Base-by-base conservation (phyloP, 2,329 filamentous ascomycete genomes). In the Metarhizium album region DNA sequence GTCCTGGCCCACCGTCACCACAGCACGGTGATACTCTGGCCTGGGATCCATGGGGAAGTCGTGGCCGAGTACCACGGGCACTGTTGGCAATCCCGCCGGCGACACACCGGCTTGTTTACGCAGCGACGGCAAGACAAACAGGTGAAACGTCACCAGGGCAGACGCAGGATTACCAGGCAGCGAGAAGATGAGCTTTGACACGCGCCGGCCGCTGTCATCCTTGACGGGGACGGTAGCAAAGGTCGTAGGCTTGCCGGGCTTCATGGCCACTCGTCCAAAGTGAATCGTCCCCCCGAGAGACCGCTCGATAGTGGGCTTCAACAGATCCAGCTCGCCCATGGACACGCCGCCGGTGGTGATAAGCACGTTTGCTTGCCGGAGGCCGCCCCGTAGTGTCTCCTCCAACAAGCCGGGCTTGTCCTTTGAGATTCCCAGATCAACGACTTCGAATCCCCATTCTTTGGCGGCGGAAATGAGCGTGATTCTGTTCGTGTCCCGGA, bases 251-350 rank as follows among this genome's bases (percentile, higher is more conserved):
- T 97, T 98, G 4, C 93, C 93, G 0, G 93, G 93, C 72, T 98
- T 98, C 93, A 98, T 97, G 50, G 85, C 80, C 2, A 98, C 93
- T 3, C 93, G 85, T 23, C 93, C 93, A 60, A 98, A 98, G 67
- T 96, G 93, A 57, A 98, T 95, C 0, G 84, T 93, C 7, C 93
- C 93, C 51, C 90, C 89, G 1, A 98, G 79, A 1, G 83, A 76
- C 42, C 91, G 84, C 71, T 97, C 93, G 60, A 98, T 87, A 0
- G 91, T 97, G 0, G 93, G 91, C 66, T 98, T 98, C 20, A 98
- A 80, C 7, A 98, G 83, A 67, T 98, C 93, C 2, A 96, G 81
- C 69, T 98, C 93, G 51, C 93, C 93, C 93, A 98, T 98, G 9
- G 88, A 95, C 20, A 97, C 93, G 46, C 93, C 93, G 22, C 93